Evolutionary conservation across 2,329 filamentous ascomycete genomes (phyloP), one percentile per base, ranked within the genome.

Genomic region (Cercospora sp.): DNA sequence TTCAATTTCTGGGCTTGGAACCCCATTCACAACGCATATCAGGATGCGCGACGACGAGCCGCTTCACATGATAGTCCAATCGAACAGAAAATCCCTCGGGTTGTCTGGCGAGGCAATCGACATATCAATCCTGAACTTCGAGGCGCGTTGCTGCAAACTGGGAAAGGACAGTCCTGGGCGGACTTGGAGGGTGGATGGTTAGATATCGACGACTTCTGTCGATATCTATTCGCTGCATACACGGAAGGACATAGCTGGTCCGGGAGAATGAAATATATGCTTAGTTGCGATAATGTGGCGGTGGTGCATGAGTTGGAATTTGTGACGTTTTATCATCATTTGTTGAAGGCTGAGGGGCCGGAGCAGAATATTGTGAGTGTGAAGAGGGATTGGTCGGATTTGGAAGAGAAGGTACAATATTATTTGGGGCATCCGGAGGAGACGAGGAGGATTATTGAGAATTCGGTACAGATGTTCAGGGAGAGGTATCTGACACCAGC

Each of bases 381-480:
- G 16, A 61, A 81, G 23, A 74, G 79, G 5, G 82, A 86, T 64
- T 82, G 79, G 67, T 76, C 75, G 1, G 78, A 82, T 68, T 73
- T 82, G 6, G 74, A 78, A 20, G 67, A 73, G 13, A 78, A 76
- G 61, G 76, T 82, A 48, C 68, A 81, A 18, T 79, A 79, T 64
- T 80, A 80, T 0, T 71, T 78, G 5, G 74, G 79, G 4, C 84
- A 84, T n/a, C 63, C 64, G n/a, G 53, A 57, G 2, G 36, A 64
- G 23, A 60, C 61, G 30, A 78, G 83, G 73, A 75, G 75, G 36
- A 85, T 88, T 63, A 85, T 85, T 13, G 76, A 81, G 30, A 85
- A 86, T 71, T 80, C 79, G 3, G 79, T 83, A 5, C 73, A 73
- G 51, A 82, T 80, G 16, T 86, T 86, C 71, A 80, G 84, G 2